Evolutionary conservation across 768 basidiomycete genomes (phyloP), one percentile per base, ranked within the genome.

Genomic region (Sporobolomyces pararoseus): DNA sequence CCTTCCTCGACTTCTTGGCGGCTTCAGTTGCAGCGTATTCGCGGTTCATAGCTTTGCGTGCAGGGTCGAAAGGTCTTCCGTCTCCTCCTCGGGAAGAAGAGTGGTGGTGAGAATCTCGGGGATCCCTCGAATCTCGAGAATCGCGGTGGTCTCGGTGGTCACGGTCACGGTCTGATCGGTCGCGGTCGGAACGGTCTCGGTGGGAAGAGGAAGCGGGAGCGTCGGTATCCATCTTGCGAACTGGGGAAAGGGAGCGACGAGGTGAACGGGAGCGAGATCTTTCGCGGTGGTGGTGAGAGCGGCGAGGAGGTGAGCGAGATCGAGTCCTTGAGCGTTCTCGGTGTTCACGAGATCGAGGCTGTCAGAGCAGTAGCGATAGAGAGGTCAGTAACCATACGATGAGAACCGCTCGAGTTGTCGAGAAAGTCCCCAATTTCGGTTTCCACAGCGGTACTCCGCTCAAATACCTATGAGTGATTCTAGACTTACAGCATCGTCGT

Each of bases 11-110:
- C 78, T 88, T 85, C 80, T 96, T 94, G 78, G 92, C 87, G 76
- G 97, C 95, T 80, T 94, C 95, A 76, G 87, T 87, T 21, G 95
- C 95, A 78, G 96, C 94, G 82, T 94, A 90, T 74, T 90, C 75
- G 31, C 76, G 67, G 46, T 58, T 61, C 35, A 58, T 63, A 13
- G 68, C 66, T 63, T 74, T 71, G 52, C 62, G 66, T 23, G 44
- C 49, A 31, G 66, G 73, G 54, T 71, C 66, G 47, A 68, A 65
- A 12, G 63, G 44, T 9, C 31, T 32, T 46, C 57, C n/a, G 27
- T 29, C 63, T 52, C 47, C 31, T 17, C 35, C 44, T n/a, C 50
- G 16, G 58, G 4, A 90, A n/a, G n/a, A n/a, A n/a, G n/a, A n/a
- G 90, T 9, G 87, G 78, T 71, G 89, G 89, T 55, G 35, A 49